phyloP scores from a whole-genome alignment of 2,329 filamentous ascomycete species.

The Daldinia eschscholtzii region DNA sequence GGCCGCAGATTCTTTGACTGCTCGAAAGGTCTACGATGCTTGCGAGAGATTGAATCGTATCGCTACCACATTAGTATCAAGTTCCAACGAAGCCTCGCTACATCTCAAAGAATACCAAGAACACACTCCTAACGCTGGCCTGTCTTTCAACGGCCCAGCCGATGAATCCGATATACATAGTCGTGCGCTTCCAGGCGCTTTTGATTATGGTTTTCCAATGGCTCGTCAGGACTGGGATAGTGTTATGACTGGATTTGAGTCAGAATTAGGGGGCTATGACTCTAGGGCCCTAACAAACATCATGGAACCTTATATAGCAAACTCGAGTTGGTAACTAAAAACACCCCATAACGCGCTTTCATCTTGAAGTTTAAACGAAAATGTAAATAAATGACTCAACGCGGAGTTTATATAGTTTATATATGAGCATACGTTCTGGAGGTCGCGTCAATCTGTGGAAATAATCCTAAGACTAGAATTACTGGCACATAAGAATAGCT shows the following conservation, averaged over 20 bases:
- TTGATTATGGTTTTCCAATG: constrained; percentile 47
- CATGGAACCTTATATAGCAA: constrained; percentile 48
- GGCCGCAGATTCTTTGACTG: constrained; percentile 28
- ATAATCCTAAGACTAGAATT: not conserved
- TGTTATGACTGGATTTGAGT: constrained; percentile 47
- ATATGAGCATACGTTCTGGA: not conserved
- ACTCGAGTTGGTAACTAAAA: constrained; percentile 41
- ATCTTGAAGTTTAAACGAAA: not conserved
- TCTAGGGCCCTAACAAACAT: constrained; percentile 46
- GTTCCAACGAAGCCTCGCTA: constrained; percentile 17
- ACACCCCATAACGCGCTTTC: not conserved
- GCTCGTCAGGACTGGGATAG: constrained; percentile 49
- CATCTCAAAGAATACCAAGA: constrained; percentile 17
- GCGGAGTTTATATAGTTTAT: not conserved
- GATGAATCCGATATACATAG: constrained; percentile 5
- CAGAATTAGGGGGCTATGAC: constrained; percentile 46
- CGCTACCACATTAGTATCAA: constrained; percentile 44
- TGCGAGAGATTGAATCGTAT: constrained; percentile 46
- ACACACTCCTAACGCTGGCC: constrained; percentile 8
- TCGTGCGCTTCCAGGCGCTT: not conserved
- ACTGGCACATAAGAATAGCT: not conserved
- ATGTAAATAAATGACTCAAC: not conserved
- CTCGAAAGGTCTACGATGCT: constrained; percentile 46
- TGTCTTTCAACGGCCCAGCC: not conserved
- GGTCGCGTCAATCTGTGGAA: not conserved